These are phyloP conservation scores for Orychophragmus violaceus DNA, from an alignment of 345 rosid genomes.

Conservation along the genomic window DNA sequence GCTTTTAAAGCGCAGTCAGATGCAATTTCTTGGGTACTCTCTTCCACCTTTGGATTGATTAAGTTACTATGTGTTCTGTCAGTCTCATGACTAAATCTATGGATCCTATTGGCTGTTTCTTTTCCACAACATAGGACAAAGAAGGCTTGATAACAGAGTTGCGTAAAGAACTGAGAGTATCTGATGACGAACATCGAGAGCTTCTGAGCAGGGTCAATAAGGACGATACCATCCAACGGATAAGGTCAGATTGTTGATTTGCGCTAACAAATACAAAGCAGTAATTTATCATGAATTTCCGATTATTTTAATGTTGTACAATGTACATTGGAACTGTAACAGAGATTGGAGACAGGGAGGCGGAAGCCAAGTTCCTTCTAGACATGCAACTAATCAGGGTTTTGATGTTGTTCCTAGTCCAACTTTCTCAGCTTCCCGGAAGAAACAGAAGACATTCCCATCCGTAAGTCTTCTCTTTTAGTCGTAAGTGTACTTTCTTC, in stretches of 20 bases:
- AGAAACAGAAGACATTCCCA: slow-evolving; percentile 74
- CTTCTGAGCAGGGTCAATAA: slow-evolving; percentile 71
- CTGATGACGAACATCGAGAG: slow-evolving; percentile 96
- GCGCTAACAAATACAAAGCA: neutral
- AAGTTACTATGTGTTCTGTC: neutral
- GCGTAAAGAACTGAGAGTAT: slow-evolving; percentile 87
- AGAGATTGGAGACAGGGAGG: slow-evolving; percentile 94
- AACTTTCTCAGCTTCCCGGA: slow-evolving; percentile 66
- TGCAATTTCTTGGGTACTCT: slow-evolving; percentile 90
- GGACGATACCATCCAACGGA: slow-evolving; percentile 71
- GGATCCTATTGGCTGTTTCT: slow-evolving; percentile 8
- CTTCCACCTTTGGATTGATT: slow-evolving; percentile 6
- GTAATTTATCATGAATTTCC: neutral
- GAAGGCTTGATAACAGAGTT: slow-evolving; percentile 91
- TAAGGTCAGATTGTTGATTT: slow-evolving; percentile 53
- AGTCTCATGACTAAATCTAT: neutral
- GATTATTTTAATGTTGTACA: neutral
- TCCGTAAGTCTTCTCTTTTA: slow-evolving; percentile 39
- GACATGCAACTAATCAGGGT: slow-evolving; percentile 37
- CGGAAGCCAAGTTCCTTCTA: slow-evolving; percentile 46
- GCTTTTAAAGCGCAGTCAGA: slow-evolving; percentile 98
- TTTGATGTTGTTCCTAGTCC: slow-evolving; percentile 74
- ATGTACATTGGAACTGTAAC: slow-evolving; percentile 13
- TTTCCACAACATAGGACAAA: slow-evolving; percentile 57
- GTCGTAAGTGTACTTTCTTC: neutral